A percentile compares a stretch with the other conserved stretches of the same genome.
phyloP scores from a whole-genome alignment of 2,329 filamentous ascomycete species.

The Aspergillus pseudotamarii region DNA sequence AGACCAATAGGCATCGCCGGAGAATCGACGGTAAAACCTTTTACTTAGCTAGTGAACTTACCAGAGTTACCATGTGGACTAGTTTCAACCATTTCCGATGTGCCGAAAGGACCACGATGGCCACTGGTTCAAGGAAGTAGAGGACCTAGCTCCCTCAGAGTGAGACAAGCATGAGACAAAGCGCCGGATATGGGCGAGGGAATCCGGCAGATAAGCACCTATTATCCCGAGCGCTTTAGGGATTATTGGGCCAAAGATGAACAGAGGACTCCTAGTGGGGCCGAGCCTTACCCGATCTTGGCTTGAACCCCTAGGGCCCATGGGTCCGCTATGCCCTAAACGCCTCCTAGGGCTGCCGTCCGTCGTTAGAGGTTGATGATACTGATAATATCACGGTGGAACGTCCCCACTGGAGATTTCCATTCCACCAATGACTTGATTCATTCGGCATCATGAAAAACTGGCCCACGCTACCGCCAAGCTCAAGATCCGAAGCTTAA shows the following conservation, averaged over 20 bases:
- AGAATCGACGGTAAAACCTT: background rate
- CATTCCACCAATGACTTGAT: background rate
- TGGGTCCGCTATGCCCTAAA: constrained; percentile 2
- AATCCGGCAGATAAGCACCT: background rate
- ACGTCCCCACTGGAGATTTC: background rate
- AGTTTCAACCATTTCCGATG: background rate
- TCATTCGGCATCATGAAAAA: background rate
- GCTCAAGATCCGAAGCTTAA: constrained; percentile 7
- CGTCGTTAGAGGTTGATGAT: constrained; percentile 1
- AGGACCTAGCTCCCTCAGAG: background rate
- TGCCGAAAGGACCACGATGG: background rate
- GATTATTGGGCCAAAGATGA: background rate
- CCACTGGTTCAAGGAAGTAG: background rate
- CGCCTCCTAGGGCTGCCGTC: background rate
- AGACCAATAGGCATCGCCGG: background rate
- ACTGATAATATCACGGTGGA: background rate
- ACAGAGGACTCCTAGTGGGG: background rate
- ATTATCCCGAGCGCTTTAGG: background rate
- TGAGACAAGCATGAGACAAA: constrained; percentile 5
- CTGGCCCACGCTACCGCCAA: background rate
- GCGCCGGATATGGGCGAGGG: background rate
- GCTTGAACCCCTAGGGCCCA: background rate
- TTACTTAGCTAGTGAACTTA: background rate
- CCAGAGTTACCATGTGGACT: background rate
- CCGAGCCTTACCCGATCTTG: constrained; percentile 5